Base-by-base conservation (phyloP, 176 grass and related monocot species). In the Phyllostachys edulis region DNA sequence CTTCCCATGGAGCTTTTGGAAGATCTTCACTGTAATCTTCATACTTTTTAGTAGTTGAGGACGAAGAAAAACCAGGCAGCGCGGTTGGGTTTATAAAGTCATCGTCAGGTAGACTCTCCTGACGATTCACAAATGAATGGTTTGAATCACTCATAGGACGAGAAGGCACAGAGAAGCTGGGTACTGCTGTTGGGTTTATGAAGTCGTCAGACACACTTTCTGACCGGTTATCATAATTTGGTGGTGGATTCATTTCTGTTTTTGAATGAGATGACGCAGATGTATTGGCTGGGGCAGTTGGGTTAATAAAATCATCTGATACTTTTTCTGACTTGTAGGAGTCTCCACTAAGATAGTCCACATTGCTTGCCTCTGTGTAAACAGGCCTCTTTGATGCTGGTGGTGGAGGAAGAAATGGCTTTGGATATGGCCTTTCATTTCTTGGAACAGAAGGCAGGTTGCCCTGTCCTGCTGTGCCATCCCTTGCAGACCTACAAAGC, bases 321-420 rank as follows among this genome's bases (percentile, higher is more conserved):
- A 84, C 67, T 47, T 87, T 87, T 67, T 82, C 85, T 55, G 89
- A 88, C 59, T 85, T 94, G 61, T 89, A 94, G 17, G 65, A 87
- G 45, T 94, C 92, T 16, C 90, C 90, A 64, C 90, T 94, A 51
- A 94, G 90, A 85, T 88, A 94, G 78, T 94, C 90, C 2, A 90
- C 45, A 56, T 66, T 70, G 41, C 80, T 76, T 52, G 82, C 62
- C 70, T 89, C 87, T 47, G 79, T 82, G 36, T 77, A 81, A 59
- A 95, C 69, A 77, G 96, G 91, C 73, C 84, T 93, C 68, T 91
- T 91, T 34, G 96, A 88, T 18, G 67, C 68, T 45, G 96, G 93
- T 27, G 96, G 94, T 27, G 95, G 96, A 84, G 93, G 89, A 82
- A 95, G 82, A 85, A 90, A 82, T n/a, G 87, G 84, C 69, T 85